Evolutionary conservation across 2,329 filamentous ascomycete species (phyloP), one percentile per base, ranked within the genome.

Genomic region (Neonectria hederae): DNA sequence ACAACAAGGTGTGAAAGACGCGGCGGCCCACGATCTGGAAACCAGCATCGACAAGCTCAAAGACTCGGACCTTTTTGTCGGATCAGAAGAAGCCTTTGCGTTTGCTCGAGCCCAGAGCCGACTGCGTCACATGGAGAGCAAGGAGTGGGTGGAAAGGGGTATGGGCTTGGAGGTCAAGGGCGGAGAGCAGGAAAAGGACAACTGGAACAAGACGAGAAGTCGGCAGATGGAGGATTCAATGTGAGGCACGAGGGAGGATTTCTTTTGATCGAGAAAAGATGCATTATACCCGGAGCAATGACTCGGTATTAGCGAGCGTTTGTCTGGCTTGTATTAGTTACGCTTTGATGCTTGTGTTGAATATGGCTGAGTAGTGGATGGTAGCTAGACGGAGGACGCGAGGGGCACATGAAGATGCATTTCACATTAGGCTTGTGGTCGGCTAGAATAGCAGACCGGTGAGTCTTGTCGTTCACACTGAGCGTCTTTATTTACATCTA

Each of bases 11-110:
- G 79, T 81, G 11, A 76, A 81, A 53, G 87, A 90, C 46, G 87
- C 92, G 74, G 85, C 97, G 74, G 92, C 97, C 87, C 93, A 97
- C 72, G 93, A 97, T 75, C 80, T 97, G 51, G 93, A 93, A 42
- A 87, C 94, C 81, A 94, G 91, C 72, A 94, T 96, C 82, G 85
- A 89, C 54, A 90, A 92, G 79, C 83, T 99, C 72, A 97, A 97
- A 82, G 90, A 90, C 69, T 93, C 90, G 45, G 92, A 87, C 69
- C 87, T 98, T 42, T 99, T 99, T 78, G 92, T 91, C 1, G 96
- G 96, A 43, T 96, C 97, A 63, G 96, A 99, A 82, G 96, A 99
- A 80, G 88, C 93, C 0, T 99, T 99, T 82, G 96, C 96, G 0
- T 99, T 99, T 83, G 94, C 94, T 24, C 84, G 96, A 58, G 96